Evolutionary conservation across 148 eudicot species (phyloP).

Genomic region (Beta vulgaris): DNA sequence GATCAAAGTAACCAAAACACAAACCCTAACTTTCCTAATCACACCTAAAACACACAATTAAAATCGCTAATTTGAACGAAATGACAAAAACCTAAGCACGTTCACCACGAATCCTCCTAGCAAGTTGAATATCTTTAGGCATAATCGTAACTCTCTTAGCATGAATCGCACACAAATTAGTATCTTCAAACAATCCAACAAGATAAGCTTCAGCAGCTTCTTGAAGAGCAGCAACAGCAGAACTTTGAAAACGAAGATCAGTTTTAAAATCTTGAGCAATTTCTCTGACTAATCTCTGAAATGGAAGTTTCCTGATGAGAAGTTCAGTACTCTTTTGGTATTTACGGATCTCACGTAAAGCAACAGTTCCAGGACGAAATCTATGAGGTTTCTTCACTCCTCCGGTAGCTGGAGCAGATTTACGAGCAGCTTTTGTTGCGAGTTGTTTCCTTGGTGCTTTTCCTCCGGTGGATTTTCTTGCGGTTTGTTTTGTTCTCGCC

Average conservation of each 20-base stretch:
- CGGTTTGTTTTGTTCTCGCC: slow-evolving; percentile 58
- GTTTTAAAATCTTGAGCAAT: slow-evolving; percentile 68
- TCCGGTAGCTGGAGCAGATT: slow-evolving; percentile 57
- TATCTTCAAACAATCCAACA: slow-evolving; percentile 30
- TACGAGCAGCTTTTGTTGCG: slow-evolving; percentile 51
- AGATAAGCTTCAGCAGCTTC: slow-evolving; percentile 33
- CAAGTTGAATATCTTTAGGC: slow-evolving; percentile 39
- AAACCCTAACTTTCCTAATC: background rate
- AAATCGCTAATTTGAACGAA: background rate
- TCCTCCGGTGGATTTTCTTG: slow-evolving; percentile 52
- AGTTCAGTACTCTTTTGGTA: slow-evolving; percentile 63
- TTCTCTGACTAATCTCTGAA: slow-evolving; percentile 54
- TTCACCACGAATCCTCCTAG: slow-evolving; percentile 37
- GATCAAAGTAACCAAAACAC: background rate
- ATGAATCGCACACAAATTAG: slow-evolving; percentile 29
- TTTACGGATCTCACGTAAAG: slow-evolving; percentile 55
- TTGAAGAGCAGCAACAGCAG: slow-evolving; percentile 41
- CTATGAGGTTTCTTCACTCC: slow-evolving; percentile 61
- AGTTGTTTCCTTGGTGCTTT: slow-evolving; percentile 54
- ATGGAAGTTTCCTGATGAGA: slow-evolving; percentile 48
- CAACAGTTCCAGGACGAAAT: slow-evolving; percentile 51
- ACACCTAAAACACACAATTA: background rate
- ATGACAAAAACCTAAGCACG: slow-evolving; percentile 25
- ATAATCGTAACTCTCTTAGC: slow-evolving; percentile 35
- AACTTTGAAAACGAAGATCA: slow-evolving; percentile 51